Base-by-base conservation (phyloP, 352 stramenopile species). In the Elongisporangium prolatum region DNA sequence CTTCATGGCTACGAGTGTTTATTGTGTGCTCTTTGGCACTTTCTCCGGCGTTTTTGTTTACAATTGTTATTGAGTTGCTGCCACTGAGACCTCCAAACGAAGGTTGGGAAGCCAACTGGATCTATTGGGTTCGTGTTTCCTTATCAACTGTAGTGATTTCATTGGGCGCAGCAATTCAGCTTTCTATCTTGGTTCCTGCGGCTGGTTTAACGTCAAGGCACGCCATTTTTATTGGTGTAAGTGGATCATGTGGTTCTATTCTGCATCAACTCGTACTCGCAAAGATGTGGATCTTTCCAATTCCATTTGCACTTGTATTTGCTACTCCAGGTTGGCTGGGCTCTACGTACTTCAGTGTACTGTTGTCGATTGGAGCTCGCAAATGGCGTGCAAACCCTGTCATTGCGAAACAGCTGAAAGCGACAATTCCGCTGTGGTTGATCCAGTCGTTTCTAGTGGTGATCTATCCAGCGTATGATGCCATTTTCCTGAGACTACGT, bases 401-500 rank as follows among this genome's bases (percentile, higher is more conserved):
- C 3, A 7, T 34, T 7, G 7, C 7, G 24, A 34, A 34, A 7
- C 24, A 34, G 7, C 4, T 34, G 7, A 34, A 34, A 34, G 24
- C 4, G 3, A 7, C 24, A 34, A 34, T 34, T 34, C 24, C 24
- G 4, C 3, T 34, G 4, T 8, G 3, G 24, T 34, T 40, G 6
- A 51, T 61, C 16, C 66, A 76, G 59, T 55, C 55, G 3, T 55
- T 58, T 16, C 49, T 76, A 0, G 34, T 68, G 6, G 65, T 59
- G 1, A 65, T 75, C 14, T 75, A 75, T 20, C 64, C 68, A n/a
- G 64, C 56, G 0, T 75, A 68, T 17, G 63, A 70, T 2, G 68
- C 61, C 1, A 11, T 75, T 5, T 72, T 72, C 54, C 22, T 52
- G 3, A 34, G 24, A 34, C 24, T 34, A 3, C 24, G 7, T 7